Percentiles rank a stretch among this genome's conserved stretches.
phyloP scores from a whole-genome alignment of 495 filamentous ascomycete species.

The Hypoxylon cercidicola region DNA sequence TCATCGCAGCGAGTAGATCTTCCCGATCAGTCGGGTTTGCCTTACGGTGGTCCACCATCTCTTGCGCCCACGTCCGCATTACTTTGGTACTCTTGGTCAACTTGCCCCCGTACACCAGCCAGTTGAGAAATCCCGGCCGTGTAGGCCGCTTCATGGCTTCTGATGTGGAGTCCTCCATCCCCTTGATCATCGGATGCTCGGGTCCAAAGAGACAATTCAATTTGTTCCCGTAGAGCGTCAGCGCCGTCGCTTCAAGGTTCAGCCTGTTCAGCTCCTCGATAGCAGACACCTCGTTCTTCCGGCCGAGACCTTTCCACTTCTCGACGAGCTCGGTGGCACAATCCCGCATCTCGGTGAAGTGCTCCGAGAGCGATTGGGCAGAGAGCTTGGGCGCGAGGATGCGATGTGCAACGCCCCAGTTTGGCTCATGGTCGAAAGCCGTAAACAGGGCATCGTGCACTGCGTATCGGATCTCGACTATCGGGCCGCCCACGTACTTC shows the following conservation, averaged over 20 bases:
- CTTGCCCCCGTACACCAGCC: constrained; percentile 64
- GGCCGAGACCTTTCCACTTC: constrained; percentile 72
- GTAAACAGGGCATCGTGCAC: constrained; percentile 76
- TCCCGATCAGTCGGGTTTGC: constrained; percentile 68
- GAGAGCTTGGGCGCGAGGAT: constrained; percentile 74
- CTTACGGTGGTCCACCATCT: constrained; percentile 67
- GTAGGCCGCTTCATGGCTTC: constrained; percentile 66
- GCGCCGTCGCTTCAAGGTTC: constrained; percentile 73
- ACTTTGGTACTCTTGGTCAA: constrained; percentile 64
- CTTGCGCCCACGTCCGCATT: constrained; percentile 63
- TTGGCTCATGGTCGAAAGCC: constrained; percentile 68
- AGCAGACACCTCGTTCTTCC: constrained; percentile 61
- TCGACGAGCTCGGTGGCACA: constrained; percentile 71
- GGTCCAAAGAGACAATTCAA: constrained; percentile 73
- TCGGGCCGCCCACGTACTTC: constrained; percentile 65
- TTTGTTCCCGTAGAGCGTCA: constrained; percentile 70
- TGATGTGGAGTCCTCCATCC: constrained; percentile 71
- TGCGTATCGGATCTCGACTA: constrained; percentile 68
- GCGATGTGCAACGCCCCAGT: constrained; percentile 78
- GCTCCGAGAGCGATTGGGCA: constrained; percentile 65
- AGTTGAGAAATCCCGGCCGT: constrained; percentile 66
- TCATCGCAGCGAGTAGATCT: constrained; percentile 74
- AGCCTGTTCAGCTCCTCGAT: constrained; percentile 76
- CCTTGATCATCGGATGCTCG: constrained; percentile 70
- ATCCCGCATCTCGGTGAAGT: constrained; percentile 75